Conservation (phyloP, 2,329 filamentous ascomycete species). For the Paecilomyces sp. region DNA sequence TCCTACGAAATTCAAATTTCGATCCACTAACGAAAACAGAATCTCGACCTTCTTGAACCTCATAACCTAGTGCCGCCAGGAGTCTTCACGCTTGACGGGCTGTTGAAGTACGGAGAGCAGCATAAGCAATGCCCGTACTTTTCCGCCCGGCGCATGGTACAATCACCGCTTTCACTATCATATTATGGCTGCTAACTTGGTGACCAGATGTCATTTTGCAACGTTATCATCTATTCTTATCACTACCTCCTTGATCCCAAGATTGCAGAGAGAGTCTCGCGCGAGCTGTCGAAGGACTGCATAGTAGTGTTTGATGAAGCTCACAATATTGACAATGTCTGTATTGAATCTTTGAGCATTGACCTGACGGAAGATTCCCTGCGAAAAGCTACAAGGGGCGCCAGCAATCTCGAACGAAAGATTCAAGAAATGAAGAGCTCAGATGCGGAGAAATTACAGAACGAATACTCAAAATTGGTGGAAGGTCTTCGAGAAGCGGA, state of each 20-base stretch:
- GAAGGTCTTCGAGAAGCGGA: constrained; percentile 84
- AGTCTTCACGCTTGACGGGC: constrained; percentile 88
- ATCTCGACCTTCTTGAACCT: constrained; percentile 87
- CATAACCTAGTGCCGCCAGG: constrained; percentile 92
- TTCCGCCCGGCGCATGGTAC: constrained; percentile 84
- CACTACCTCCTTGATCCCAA: constrained; percentile 97
- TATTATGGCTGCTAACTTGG: constrained; percentile 9
- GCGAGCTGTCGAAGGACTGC: constrained; percentile 93
- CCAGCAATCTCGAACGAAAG: constrained; percentile 81
- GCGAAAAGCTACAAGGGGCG: constrained; percentile 81
- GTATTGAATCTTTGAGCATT: constrained; percentile 94
- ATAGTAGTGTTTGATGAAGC: constrained; percentile 99
- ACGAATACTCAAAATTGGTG: constrained; percentile 91
- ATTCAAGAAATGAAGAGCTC: constrained; percentile 94
- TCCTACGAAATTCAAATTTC: not conserved
- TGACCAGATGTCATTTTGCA: constrained; percentile 88
- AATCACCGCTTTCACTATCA: constrained; percentile 8
- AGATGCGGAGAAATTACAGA: constrained; percentile 88
- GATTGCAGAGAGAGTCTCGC: constrained; percentile 90
- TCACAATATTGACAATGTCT: constrained; percentile 99
- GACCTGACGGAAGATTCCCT: constrained; percentile 94
- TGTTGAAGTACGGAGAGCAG: constrained; percentile 84
- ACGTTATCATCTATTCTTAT: constrained; percentile 99
- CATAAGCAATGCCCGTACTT: constrained; percentile 98
- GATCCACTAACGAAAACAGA: constrained; percentile 45